Percentiles rank a stretch among this genome's conserved stretches.
Evolutionary conservation across 352 stramenopile species (phyloP).

Genomic region (Elongisporangium undulatum): DNA sequence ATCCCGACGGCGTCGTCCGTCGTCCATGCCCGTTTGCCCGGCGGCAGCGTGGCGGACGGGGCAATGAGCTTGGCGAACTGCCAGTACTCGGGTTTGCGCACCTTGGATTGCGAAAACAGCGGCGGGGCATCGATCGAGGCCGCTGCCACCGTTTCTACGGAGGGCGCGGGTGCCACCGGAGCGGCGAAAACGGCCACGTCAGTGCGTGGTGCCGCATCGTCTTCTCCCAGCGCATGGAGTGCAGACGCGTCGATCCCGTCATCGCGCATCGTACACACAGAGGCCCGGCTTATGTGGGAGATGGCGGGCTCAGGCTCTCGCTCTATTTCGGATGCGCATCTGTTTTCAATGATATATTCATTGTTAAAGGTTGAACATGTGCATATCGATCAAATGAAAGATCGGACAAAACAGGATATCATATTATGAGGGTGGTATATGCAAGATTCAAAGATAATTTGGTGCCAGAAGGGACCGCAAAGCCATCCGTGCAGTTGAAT

Average conservation of each 20-base stretch:
- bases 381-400: background rate
- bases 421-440: background rate
- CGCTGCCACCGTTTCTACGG: background rate
- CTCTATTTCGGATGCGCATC: background rate
- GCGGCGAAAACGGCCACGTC: background rate
- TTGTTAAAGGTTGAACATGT: background rate
- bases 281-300: too few relatives aligned
- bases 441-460: background rate
- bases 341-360: background rate
- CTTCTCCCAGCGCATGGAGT: background rate
- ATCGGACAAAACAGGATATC: background rate
- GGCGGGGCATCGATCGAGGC: slow-evolving; percentile 9
- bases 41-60: slow-evolving; percentile 4
- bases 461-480: too few relatives aligned
- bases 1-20: slow-evolving; percentile 41
- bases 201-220: background rate
- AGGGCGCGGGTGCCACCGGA: background rate
- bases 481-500: background rate
- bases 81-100: slow-evolving; percentile 56
- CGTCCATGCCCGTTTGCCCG: slow-evolving; percentile 37
- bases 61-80: slow-evolving; percentile 31
- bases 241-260: background rate
- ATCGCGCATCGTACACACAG: background rate
- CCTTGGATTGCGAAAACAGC: slow-evolving; percentile 38
- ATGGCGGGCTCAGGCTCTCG: too few relatives aligned